Conservation (phyloP, 1,139 yeast species). For the Pichia sp. region DNA sequence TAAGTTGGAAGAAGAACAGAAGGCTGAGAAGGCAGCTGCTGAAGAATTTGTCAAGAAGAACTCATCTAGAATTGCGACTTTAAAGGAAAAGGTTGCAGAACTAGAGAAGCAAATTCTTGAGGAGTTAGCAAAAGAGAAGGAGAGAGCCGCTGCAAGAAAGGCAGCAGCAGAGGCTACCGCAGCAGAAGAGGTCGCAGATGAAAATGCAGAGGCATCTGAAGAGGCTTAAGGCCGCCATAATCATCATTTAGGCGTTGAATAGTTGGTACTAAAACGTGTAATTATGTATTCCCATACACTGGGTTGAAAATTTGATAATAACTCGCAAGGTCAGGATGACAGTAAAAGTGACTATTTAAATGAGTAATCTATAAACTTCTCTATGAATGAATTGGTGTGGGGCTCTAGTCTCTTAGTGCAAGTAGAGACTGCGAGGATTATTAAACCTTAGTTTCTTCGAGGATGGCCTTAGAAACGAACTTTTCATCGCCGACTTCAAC, state of each 20-base stretch:
- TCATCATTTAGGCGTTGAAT: too few species aligned
- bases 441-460: conserved; percentile 5
- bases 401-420: too few species aligned
- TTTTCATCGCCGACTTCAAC: conserved; percentile 25
- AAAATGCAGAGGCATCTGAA: conserved; percentile 1
- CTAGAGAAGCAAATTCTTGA: conserved; percentile 25
- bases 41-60: conserved; percentile 56
- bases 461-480: conserved; percentile 20
- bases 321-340: too few species aligned
- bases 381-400: too few species aligned
- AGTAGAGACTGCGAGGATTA: too few species aligned
- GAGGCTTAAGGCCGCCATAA: conserved; percentile 2
- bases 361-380: too few species aligned
- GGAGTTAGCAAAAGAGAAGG: conserved; percentile 25
- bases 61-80: conserved; percentile 48
- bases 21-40: conserved; percentile 78
- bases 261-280: too few species aligned
- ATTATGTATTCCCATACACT: too few species aligned
- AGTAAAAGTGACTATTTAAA: too few species aligned
- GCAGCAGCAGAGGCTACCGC: conserved; percentile 13
- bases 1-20: conserved; percentile 63
- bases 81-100: conserved; percentile 37
- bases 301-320: too few species aligned
- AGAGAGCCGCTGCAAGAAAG: conserved; percentile 13
- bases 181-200: conserved; percentile 14